Base-by-base conservation (phyloP, 352 stramenopile genomes). In the Globisporangium irregulare region DNA sequence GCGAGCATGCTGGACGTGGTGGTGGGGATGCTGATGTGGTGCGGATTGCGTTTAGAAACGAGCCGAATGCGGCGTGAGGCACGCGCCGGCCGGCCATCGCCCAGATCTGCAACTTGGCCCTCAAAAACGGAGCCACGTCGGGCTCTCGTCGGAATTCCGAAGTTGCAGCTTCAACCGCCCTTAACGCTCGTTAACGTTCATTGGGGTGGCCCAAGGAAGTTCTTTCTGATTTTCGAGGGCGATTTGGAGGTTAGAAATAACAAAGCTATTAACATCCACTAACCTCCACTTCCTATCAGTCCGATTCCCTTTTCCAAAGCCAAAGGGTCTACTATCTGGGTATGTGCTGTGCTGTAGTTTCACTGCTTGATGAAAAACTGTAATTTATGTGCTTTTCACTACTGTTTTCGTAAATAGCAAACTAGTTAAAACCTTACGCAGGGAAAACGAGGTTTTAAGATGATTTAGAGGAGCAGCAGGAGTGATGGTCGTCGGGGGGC, bases 1-100 rank as follows among this genome's bases (percentile, higher is more conserved):
- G 75, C 75, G 65, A 81, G 67, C 75, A 81, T 81, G 6, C 1
- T 67, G 54, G n/a, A 8, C 6, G 25, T 14, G 27, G 38, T 20
- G 22, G 41, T 6, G 22, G 38, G 24, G 12, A 22, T 25, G 24
- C 43, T 32, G 27, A 32, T 32, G 27, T 36, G 43, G 56, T 14
- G 38, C 38, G 15, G n/a, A 41, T 38, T 20, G 43, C n/a, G 55
- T 7, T 59, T 56, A 54, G 50, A 61, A 54, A 59, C 51, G 24
- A 53, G 50, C 32, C 27, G 24, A 46, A 34, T 38, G 59, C 9
- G 38, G 66, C 60, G 41, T 18, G 6, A 24, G 48, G 34, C 63
- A 68, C 61, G 46, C 32, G 61, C 27, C 27, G 27, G 27, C 61
- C 14, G 12, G 20, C 22, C n/a, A 10, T 51, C 57, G 34, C 14